Evolutionary conservation across 2,329 filamentous ascomycete species (phyloP).

Genomic region (Phoma herbarum): DNA sequence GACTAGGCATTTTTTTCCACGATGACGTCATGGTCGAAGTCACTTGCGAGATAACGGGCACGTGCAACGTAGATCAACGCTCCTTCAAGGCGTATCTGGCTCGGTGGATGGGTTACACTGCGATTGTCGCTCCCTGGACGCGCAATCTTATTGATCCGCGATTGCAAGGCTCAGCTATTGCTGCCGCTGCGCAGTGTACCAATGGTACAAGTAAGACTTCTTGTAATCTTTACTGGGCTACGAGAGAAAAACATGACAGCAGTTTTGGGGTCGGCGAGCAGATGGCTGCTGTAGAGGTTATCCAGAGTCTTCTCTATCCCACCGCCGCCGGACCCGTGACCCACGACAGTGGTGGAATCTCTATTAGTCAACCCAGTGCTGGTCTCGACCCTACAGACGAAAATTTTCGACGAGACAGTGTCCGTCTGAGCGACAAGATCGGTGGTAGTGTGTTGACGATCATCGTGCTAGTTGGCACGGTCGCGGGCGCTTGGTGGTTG

Average conservation of each 20-base stretch:
- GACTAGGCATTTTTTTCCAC: conserved; percentile 54
- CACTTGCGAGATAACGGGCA: conserved; percentile 56
- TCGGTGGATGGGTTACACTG: conserved; percentile 55
- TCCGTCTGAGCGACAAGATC: conserved; percentile 68
- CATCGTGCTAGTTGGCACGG: conserved; percentile 62
- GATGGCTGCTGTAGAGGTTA: conserved; percentile 66
- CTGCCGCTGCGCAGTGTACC: conserved; percentile 64
- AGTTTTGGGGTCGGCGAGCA: conserved; percentile 66
- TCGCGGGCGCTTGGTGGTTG: conserved; percentile 66
- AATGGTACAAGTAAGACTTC: conserved; percentile 57
- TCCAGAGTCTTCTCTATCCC: conserved; percentile 57
- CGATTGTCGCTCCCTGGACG: conserved; percentile 52
- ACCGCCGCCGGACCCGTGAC: conserved; percentile 52
- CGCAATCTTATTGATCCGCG: conserved; percentile 58
- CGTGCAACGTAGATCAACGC: conserved; percentile 59
- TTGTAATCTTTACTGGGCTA: conserved; percentile 58
- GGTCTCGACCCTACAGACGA: conserved; percentile 44
- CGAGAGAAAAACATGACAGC: conserved; percentile 55
- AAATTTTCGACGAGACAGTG: conserved; percentile 50
- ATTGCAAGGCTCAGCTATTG: conserved; percentile 63
- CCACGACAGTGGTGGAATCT: conserved; percentile 62
- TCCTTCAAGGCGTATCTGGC: conserved; percentile 58
- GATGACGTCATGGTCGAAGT: conserved; percentile 58
- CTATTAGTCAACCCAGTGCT: conserved; percentile 56
- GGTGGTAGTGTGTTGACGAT: conserved; percentile 74